Base-by-base conservation (phyloP, 2,329 filamentous ascomycete genomes). In the Penicillium rolfsii region DNA sequence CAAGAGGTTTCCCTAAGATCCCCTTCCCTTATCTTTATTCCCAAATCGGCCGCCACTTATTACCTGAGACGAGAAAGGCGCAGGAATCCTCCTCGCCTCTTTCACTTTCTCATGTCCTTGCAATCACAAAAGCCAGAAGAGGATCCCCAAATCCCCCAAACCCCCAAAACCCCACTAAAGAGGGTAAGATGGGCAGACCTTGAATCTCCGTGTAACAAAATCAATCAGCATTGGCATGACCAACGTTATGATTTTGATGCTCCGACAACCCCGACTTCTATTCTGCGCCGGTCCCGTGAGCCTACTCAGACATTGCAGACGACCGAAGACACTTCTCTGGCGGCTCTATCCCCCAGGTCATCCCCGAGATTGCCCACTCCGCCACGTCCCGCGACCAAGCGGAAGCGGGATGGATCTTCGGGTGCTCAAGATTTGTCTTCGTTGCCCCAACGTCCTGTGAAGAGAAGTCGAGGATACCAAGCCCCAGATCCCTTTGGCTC, bases 401-500 rank as follows among this genome's bases (percentile, higher is more conserved):
- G 38, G 7, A 53, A 40, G 38, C 50, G 50, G 19, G 50, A 46
- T 5, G 40, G 4, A 11, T 22, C 38, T 19, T 41, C 40, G 19
- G 22, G 19, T 11, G 9, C 40, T 12, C 6, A 8, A 22, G 40
- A 43, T 24, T 24, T 43, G 19, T 22, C 45, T 30, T 30, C 24
- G 11, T 19, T 8, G 19, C 5, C 8, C 7, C 4, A 1, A 14
- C 45, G 8, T 14, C 45, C 24, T 2, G 14, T 48, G 16, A 30
- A 48, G 45, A 14, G 45, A 3, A 30, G 16, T 16, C 14, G 45
- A 11, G 26, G 24, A 4, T 55, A 58, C 14, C 19, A 52, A 16
- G 28, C 40, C 8, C 58, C 61, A 11, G 52, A 56, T 46, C 55
- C 38, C 9, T 54, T 11, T 26, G 19, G 22, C 9, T n/a, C 53